Conservation (phyloP, 2,329 filamentous ascomycete species). For the Botrytis medusae region DNA sequence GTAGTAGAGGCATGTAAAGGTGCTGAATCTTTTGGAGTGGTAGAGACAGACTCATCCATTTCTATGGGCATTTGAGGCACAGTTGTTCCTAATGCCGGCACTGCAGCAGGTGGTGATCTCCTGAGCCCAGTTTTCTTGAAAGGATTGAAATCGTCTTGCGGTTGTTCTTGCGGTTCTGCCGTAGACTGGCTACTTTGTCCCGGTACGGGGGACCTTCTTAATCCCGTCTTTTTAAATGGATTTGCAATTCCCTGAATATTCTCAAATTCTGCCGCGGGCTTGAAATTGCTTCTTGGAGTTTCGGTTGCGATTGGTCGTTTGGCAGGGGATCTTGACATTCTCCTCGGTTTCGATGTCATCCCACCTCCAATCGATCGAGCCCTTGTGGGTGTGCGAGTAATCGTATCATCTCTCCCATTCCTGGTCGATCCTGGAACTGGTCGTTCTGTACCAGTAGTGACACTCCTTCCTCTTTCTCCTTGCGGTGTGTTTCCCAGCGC, state of each 20-base stretch:
- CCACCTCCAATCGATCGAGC: conserved; percentile 28
- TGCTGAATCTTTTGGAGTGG: conserved; percentile 25
- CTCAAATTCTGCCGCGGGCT: conserved; percentile 17
- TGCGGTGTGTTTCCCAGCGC: conserved; percentile 29
- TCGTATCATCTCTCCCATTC: conserved; percentile 13
- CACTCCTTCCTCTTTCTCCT: conserved; percentile 23
- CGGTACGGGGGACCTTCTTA: conserved; percentile 32
- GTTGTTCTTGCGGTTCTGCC: conserved; percentile 9
- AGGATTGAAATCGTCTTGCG: conserved; percentile 24
- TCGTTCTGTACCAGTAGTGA: conserved; percentile 27
- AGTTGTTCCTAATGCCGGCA: conserved; percentile 2
- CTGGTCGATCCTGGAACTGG: conserved; percentile 5
- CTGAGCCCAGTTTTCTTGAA: conserved; percentile 26
- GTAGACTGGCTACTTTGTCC: conserved; percentile 19
- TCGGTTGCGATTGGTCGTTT: conserved; percentile 25
- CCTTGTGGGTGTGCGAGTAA: conserved; percentile 23
- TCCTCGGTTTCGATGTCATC: conserved; percentile 35
- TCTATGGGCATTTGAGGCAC: neutral
- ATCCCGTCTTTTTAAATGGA: conserved; percentile 36
- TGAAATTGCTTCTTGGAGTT: conserved; percentile 21
- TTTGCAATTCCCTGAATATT: conserved; percentile 26
- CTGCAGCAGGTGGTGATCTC: conserved; percentile 24
- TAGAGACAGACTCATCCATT: conserved; percentile 8
- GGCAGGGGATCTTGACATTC: conserved; percentile 34
- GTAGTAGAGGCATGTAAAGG: conserved; percentile 21